Evolutionary conservation across 2,329 filamentous ascomycete genomes (phyloP), one percentile per base, ranked within the genome.

Genomic region (Epicoccum nigrum): DNA sequence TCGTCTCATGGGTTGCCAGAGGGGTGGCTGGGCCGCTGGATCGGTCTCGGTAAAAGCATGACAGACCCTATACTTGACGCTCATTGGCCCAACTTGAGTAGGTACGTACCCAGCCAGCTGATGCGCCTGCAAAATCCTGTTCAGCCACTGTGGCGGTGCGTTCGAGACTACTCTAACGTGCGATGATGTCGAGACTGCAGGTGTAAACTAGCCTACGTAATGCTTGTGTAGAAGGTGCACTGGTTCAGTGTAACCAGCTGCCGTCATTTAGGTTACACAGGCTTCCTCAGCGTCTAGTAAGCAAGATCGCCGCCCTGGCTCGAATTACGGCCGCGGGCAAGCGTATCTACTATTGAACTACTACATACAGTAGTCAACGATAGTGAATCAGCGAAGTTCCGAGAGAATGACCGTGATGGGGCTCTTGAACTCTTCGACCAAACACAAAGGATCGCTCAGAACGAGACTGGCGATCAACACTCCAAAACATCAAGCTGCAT

Each of bases 101-200:
- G n/a, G n/a, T n/a, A n/a, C n/a, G n/a, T n/a, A n/a, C n/a, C n/a
- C n/a, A n/a, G n/a, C n/a, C 43, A 52, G 49, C 49, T 52, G 49
- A 52, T n/a, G 41, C 34, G 6, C 40, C 41, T 45, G 45, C 48
- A 45, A 32, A 51, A 45, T n/a, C 47, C 40, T 30, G 47, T 35
- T 28, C 43, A 52, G 49, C 49, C 49, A 52, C 49, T 43, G 49
- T 52, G 49, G 49, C 49, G 49, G 49, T 52, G 43, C 47, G 37
- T 5, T 33, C 32, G 28, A 34, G 42, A 46, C 38, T 35, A 46
- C 49, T 52, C 43, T 27, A 12, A 7, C 21, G 17, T 28, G 13
- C 19, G 30, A 27, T 40, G 20, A 37, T 33, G 41, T 41, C 20
- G 23, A 25, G 23, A 9, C 23, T 25, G 27, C n/a, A 13, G 15